These are phyloP conservation scores for Ceratobasidium sp. DNA, from an alignment of 1,284 basidiomycete genomes.

Conservation along the genomic window DNA sequence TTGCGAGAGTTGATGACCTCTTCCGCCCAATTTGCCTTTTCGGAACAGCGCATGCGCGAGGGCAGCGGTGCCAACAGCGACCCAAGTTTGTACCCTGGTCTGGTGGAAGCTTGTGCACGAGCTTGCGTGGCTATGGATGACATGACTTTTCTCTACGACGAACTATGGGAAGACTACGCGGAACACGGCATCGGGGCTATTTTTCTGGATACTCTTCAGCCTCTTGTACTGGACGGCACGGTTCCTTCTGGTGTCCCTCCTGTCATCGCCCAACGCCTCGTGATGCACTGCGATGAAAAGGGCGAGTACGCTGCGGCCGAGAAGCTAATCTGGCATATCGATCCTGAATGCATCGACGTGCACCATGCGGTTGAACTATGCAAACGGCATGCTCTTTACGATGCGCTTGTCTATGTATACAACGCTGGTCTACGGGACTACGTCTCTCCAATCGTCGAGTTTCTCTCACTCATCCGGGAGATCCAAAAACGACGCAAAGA, in stretches of 20 bases:
- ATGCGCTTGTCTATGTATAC: constrained; percentile 95
- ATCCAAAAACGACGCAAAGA: constrained; percentile 68
- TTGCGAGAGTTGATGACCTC: constrained; percentile 88
- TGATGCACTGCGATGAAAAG: constrained; percentile 82
- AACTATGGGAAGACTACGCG: constrained; percentile 91
- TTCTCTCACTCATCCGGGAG: constrained; percentile 81
- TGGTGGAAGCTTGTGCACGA: constrained; percentile 85
- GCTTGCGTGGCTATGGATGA: constrained; percentile 87
- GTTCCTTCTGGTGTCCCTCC: constrained; percentile 82
- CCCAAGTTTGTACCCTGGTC: constrained; percentile 90
- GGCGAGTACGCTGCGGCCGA: constrained; percentile 84
- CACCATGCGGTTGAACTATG: constrained; percentile 93
- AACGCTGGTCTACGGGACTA: constrained; percentile 90
- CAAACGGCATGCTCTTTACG: constrained; percentile 85
- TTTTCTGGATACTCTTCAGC: constrained; percentile 86
- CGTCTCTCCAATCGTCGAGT: constrained; percentile 88
- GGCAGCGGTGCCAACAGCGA: constrained; percentile 93
- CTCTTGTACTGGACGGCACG: constrained; percentile 82
- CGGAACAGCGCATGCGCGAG: constrained; percentile 93
- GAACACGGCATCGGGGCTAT: constrained; percentile 89
- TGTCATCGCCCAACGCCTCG: constrained; percentile 86
- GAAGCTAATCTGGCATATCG: constrained; percentile 95
- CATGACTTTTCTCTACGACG: constrained; percentile 90
- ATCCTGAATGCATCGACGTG: constrained; percentile 91
- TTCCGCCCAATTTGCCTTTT: constrained; percentile 91